phyloP scores from a whole-genome alignment of 2,329 filamentous ascomycete species.

The Aspergillus aculeatus region DNA sequence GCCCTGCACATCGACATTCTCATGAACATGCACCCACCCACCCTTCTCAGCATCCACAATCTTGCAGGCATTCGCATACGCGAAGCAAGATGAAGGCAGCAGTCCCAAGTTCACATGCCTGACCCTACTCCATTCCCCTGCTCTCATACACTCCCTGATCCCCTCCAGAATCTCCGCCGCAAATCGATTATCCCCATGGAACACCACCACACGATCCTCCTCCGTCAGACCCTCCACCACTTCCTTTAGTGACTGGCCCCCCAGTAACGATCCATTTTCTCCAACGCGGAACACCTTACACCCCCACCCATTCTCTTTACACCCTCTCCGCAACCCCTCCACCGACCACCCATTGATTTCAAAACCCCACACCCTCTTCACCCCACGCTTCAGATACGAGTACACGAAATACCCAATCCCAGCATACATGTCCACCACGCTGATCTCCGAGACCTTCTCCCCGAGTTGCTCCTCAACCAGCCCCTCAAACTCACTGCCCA shows the following conservation, averaged over 20 bases:
- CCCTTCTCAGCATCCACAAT: constrained; percentile 47
- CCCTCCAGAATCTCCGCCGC: constrained; percentile 47
- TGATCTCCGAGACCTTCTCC: constrained; percentile 28
- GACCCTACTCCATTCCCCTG: constrained; percentile 38
- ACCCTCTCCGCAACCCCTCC: constrained; percentile 76
- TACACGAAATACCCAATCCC: constrained; percentile 95
- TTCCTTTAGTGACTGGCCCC: constrained; percentile 23
- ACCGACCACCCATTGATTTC: constrained; percentile 88
- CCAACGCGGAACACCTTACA: constrained; percentile 53
- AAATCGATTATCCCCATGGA: constrained; percentile 65
- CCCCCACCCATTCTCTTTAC: constrained; percentile 65
- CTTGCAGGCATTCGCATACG: constrained; percentile 51
- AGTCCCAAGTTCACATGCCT: constrained; percentile 61
- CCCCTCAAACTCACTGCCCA: constrained; percentile 46
- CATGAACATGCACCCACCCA: constrained; percentile 62
- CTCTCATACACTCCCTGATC: constrained; percentile 31
- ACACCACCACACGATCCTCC: constrained; percentile 61
- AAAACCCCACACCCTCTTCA: constrained; percentile 74
- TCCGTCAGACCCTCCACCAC: constrained; percentile 37
- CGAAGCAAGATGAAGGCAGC: constrained; percentile 51
- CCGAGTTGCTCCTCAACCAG: constrained; percentile 28
- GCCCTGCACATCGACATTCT: constrained; percentile 54
- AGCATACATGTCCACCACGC: constrained; percentile 76
- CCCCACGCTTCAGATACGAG: constrained; percentile 70
- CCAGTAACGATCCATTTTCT: constrained; percentile 34